Evolutionary conservation across 2,329 filamentous ascomycete genomes (phyloP), one percentile per base, ranked within the genome.

Genomic region (Albifimbria verrucaria): DNA sequence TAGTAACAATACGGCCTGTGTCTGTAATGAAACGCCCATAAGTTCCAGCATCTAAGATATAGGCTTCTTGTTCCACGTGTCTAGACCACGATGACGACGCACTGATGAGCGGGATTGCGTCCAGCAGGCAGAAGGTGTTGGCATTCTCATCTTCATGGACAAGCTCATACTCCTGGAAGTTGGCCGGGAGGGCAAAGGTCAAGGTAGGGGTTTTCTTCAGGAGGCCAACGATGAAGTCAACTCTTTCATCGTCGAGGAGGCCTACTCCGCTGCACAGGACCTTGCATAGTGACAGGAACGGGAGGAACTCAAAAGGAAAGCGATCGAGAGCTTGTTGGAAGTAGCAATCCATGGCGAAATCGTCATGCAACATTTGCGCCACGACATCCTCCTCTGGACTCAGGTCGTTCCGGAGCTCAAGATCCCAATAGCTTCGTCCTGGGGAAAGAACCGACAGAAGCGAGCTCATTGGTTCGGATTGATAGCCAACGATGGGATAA

Each of bases 111-210:
- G 84, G 77, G 7, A 92, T 72, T 49, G 86, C 79, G 44, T 79
- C 76, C 1, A 79, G 74, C 4, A 97, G 80, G 55, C 82, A 79
- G 55, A 97, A 89, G 18, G 83, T 84, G 61, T 95, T 94, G 23
- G 83, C 85, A 59, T 94, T 92, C 54, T 94, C 89, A 58, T 96
- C 90, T 70, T 97, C 92, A 50, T 89, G 85, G 39, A 88, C 85
- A 12, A 92, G 83, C 55, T 87, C 82, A 61, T 95, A 97, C 32
- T 82, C 83, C 42, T 81, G 79, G 66, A 96, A 96, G 26, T 81
- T 72, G 0, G 79, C 72, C 1, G 90, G 87, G n/a, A 96, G 78
- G 12, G 81, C 77, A 59, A 95, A 87, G 24, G 93, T 96, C 51
- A 97, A 83, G 7, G 83, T 87, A 2, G 84, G 81, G 51, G 92